phyloP scores from a whole-genome alignment of 2,329 filamentous ascomycete genomes.

The Mycogone perniciosa region DNA sequence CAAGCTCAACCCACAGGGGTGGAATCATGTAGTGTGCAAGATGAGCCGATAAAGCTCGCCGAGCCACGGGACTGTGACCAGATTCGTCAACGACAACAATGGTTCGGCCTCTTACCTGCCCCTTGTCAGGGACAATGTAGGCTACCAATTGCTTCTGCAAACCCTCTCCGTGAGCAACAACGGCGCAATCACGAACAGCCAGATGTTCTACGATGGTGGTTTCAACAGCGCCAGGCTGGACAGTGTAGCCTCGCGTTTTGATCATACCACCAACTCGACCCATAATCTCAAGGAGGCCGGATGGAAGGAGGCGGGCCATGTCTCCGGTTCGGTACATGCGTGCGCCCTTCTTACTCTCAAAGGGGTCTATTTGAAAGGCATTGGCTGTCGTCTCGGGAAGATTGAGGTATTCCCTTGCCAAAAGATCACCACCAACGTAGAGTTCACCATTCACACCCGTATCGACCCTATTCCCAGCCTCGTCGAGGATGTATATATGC shows the following conservation, averaged over 20 bases:
- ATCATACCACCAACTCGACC: conserved; percentile 74
- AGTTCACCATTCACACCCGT: conserved; percentile 63
- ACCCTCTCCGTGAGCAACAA: conserved; percentile 68
- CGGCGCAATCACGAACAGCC: conserved; percentile 64
- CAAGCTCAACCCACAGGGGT: conserved; percentile 66
- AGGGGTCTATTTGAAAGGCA: conserved; percentile 62
- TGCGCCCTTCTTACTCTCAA: conserved; percentile 50
- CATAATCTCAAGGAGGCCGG: conserved; percentile 66
- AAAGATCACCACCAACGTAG: conserved; percentile 65
- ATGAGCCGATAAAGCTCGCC: conserved; percentile 56
- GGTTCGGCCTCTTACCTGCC: conserved; percentile 51
- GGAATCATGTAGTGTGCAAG: conserved; percentile 83
- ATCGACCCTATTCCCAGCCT: conserved; percentile 58
- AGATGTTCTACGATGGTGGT: conserved; percentile 63
- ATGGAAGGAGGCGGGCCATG: conserved; percentile 59
- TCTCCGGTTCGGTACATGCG: conserved; percentile 73
- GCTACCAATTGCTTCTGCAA: conserved; percentile 70
- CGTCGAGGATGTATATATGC: conserved; percentile 67
- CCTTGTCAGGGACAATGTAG: conserved; percentile 65
- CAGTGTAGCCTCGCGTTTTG: conserved; percentile 71
- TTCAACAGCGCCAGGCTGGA: conserved; percentile 71
- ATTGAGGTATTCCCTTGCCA: conserved; percentile 73
- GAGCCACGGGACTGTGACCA: conserved; percentile 63
- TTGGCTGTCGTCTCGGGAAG: conserved; percentile 70
- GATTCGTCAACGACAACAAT: conserved; percentile 60